Percentiles rank a stretch among this genome's conserved stretches.
These are phyloP conservation scores for Aspergillus sp. DNA, from an alignment of 2,329 filamentous ascomycete genomes.

Conservation along the genomic window DNA sequence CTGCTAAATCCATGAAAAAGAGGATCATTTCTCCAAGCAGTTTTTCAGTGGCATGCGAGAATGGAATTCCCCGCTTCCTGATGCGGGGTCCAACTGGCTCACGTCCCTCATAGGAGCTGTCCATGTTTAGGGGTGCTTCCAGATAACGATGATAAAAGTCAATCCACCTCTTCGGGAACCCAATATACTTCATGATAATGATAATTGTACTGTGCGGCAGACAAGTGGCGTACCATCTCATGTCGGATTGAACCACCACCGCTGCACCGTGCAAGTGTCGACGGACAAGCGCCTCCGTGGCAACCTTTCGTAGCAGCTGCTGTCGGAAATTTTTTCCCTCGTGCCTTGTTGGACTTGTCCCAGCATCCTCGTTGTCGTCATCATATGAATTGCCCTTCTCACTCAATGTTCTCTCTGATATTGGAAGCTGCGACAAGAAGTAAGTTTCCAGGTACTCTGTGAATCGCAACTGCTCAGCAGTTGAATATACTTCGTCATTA, in stretches of 20 bases:
- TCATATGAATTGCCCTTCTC: conserved; percentile 30
- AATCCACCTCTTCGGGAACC: conserved; percentile 47
- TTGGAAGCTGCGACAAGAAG: conserved; percentile 39
- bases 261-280: conserved; percentile 37
- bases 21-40: conserved; percentile 52
- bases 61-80: conserved; percentile 49
- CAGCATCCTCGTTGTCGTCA: conserved; percentile 27
- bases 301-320: conserved; percentile 42
- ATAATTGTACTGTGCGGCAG: conserved; percentile 51
- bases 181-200: conserved; percentile 48
- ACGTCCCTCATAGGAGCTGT: conserved; percentile 32
- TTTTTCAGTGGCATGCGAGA: conserved; percentile 51
- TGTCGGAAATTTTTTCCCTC: conserved; percentile 39
- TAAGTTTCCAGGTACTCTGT: conserved; percentile 32
- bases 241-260: conserved; percentile 46
- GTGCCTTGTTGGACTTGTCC: not conserved
- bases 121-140: conserved; percentile 49
- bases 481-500: not conserved
- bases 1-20: conserved; percentile 51
- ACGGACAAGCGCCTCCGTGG: conserved; percentile 41
- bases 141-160: conserved; percentile 51
- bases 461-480: conserved; percentile 15
- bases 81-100: conserved; percentile 36
- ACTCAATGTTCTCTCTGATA: conserved; percentile 20
- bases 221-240: conserved; percentile 47